Base-by-base conservation (phyloP, 768 basidiomycete genomes). In the Leccinum longicurvipes region DNA sequence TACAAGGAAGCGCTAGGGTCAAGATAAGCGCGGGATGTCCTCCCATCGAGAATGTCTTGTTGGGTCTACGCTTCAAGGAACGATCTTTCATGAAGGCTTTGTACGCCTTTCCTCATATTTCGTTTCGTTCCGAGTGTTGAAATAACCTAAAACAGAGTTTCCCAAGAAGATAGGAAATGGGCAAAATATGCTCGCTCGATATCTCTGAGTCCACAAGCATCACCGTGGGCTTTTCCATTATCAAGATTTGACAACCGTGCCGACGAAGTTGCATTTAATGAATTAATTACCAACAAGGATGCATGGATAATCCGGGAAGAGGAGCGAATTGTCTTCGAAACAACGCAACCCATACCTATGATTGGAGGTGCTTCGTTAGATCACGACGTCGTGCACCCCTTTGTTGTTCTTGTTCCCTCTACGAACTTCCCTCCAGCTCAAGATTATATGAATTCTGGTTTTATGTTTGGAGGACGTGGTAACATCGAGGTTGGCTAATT, bases 41-140 rank as follows among this genome's bases (percentile, higher is more conserved):
- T 23, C 25, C 28, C 5, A 8, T 61, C 32, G 44, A 58, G 6
- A 21, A 12, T 6, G 46, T 55, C 29, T 50, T 25, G 17, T 27
- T 66, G 36, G 54, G 61, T 9, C 25, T 64, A 17, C 55, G 56
- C 24, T 53, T 66, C 57, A 60, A 60, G 44, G 34, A 77, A 53
- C 41, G 55, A 25, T 63, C 62, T 2, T 50, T 63, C 29, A 24
- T 56, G 19, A 63, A 63, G 50, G 47, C 47, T 4, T 32, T 60
- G 62, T 60, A 54, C 19, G 47, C n/a, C 45, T 15, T 28, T 47
- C 45, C 6, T 25, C 45, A 10, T 47, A 28, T 17, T 25, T 17
- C 15, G 10, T 25, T 27, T 19, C 6, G 17, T 45, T 9, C n/a
- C 23, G 15, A 10, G 36, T 24, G 11, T 12, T 58, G n/a, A 57